phyloP scores from a whole-genome alignment of 257 asterid genomes.

The Gentiana macrophylla region DNA sequence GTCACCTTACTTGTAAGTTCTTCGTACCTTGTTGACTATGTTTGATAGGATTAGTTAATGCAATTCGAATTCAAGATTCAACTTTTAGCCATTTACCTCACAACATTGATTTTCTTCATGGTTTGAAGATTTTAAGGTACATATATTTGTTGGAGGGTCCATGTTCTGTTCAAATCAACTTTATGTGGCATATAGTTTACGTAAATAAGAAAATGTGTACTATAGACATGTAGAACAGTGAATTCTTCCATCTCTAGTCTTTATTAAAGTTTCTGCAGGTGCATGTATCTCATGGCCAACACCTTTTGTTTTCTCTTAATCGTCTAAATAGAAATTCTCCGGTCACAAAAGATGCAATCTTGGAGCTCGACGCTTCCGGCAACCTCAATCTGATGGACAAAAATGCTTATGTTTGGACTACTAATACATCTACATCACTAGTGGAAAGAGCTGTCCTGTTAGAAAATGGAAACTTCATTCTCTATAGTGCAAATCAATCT shows the following conservation, averaged over 20 bases:
- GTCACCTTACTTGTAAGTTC: slow-evolving; percentile 63
- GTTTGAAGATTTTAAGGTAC: no score
- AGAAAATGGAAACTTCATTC: slow-evolving; percentile 71
- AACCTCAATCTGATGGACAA: slow-evolving; percentile 47
- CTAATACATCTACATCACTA: slow-evolving; percentile 51
- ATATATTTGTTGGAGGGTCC: no score
- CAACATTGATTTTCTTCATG: no score
- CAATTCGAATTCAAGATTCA: no score
- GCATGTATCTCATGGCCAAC: slow-evolving; percentile 28
- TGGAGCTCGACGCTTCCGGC: slow-evolving; percentile 60
- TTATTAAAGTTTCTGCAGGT: slow-evolving; percentile 43
- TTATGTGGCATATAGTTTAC: no score
- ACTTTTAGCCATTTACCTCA: no score
- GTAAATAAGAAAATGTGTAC: no score
- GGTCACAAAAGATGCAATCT: slow-evolving; percentile 52
- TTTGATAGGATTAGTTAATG: no score
- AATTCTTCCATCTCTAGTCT: slow-evolving; percentile 29
- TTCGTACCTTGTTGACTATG: neutral
- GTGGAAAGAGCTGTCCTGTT: slow-evolving; percentile 46
- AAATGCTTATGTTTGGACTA: slow-evolving; percentile 48
- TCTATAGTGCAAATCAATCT: slow-evolving; percentile 25
- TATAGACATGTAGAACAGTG: neutral
- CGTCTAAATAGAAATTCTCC: slow-evolving; percentile 78
- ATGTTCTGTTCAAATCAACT: no score
- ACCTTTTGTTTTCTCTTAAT: slow-evolving; percentile 54